These are phyloP conservation scores for Boletus pseudopeckii DNA, from an alignment of 768 basidiomycete genomes.

Conservation along the genomic window DNA sequence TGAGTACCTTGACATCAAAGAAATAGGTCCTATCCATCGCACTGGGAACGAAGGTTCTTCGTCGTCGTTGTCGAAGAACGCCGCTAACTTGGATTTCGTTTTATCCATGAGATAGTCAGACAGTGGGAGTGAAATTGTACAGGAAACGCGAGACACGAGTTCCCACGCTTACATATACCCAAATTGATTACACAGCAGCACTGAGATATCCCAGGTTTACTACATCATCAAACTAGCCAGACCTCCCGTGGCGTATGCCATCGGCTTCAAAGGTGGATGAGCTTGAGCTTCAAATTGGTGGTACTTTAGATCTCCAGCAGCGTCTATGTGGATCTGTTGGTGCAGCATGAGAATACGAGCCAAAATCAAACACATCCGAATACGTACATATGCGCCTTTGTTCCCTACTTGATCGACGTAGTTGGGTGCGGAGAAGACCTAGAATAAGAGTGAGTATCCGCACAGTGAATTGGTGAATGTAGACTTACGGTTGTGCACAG, in stretches of 20 bases:
- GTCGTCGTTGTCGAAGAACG: slow-evolving; percentile 83
- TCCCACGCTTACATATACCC: slow-evolving; percentile 24
- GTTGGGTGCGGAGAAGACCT: slow-evolving; percentile 95
- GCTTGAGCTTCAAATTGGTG: slow-evolving; percentile 80
- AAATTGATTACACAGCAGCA: neutral
- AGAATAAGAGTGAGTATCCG: slow-evolving; percentile 13
- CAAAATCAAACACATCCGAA: neutral
- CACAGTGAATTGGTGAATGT: neutral
- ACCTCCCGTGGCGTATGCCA: slow-evolving; percentile 80
- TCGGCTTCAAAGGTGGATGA: slow-evolving; percentile 89
- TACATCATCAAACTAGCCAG: slow-evolving; percentile 71
- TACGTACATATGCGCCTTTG: slow-evolving; percentile 84
- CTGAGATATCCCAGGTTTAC: neutral
- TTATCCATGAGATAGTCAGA: slow-evolving; percentile 29
- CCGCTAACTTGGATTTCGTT: slow-evolving; percentile 53
- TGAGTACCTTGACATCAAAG: slow-evolving; percentile 51
- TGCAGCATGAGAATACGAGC: slow-evolving; percentile 4
- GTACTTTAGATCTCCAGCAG: slow-evolving; percentile 68
- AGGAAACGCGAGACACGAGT: slow-evolving; percentile 3
- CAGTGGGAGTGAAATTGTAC: neutral
- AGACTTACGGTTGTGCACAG: slow-evolving; percentile 81
- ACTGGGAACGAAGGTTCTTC: slow-evolving; percentile 87
- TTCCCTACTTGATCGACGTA: slow-evolving; percentile 91
- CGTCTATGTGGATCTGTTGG: slow-evolving; percentile 75
- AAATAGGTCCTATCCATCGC: slow-evolving; percentile 79